Base-by-base conservation (phyloP, 805 yeast genomes). In the Teunomyces atbi region DNA sequence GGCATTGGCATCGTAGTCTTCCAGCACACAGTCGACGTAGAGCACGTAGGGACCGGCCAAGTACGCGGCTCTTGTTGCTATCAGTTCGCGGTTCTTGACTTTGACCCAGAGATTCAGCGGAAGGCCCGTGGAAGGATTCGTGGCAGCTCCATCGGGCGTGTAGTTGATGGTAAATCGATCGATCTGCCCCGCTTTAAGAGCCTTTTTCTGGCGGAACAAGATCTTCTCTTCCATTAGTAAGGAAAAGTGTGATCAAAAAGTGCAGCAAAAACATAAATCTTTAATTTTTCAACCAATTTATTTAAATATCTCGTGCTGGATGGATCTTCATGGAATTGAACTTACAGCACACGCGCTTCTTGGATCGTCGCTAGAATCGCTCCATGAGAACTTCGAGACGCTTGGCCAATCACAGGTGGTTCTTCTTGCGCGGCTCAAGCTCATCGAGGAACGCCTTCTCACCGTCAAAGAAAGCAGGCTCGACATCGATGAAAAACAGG, bases 1-100 rank as follows among this genome's bases (percentile, higher is more conserved):
- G 45, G 71, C 61, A 33, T 75, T 62, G 45, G 78, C 82, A 49
- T 79, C 68, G 60, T 82, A 94, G 32, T 83, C 86, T 8, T 64
- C 71, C 0, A 92, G 83, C 38, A 83, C 73, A 41, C 94, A 81
- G 63, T 92, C 97, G 18, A 84, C 87, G 58, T 94, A 94, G 5
- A 94, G 66, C 2, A 88, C 74, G 60, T 82, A 92, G 0, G 99
- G 99, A 0, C 98, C 99, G 1, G 91, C 84, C 37, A 94, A 65
- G 56, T 84, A 89, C 1, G 96, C 86, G 0, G 97, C 95, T 23
- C 96, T 66, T 53, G 89, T 61, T 0, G 94, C 76, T 2, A 87
- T 68, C 52, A 81, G 78, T 62, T 90, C 97, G 3, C 68, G 70
- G 64, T 91, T 91, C 57, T 79, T 81, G 32, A 91, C 78, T 45